Evolutionary conservation across 805 yeast species (phyloP).

Genomic region (Saccharomycopsis amapae): DNA sequence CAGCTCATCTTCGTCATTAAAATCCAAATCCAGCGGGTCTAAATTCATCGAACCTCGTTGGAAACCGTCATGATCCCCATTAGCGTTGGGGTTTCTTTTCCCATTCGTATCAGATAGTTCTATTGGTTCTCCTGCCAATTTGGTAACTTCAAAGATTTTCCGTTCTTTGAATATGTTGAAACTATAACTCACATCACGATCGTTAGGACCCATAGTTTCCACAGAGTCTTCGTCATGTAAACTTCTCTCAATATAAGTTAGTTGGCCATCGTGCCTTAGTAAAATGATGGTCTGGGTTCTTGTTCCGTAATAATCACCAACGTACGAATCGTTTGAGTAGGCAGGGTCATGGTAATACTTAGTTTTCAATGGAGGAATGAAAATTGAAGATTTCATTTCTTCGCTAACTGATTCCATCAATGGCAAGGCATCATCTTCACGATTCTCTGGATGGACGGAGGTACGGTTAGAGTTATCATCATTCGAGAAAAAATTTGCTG

Average conservation of each 20-base stretch:
- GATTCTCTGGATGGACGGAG: too few relatives aligned
- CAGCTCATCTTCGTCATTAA: not conserved
- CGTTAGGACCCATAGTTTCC: not conserved
- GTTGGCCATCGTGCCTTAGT: slow-evolving; percentile 41
- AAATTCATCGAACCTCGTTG: too few relatives aligned
- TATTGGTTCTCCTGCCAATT: not conserved
- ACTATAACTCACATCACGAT: not conserved
- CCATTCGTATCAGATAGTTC: not conserved
- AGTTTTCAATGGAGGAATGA: slow-evolving; percentile 57
- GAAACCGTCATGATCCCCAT: too few relatives aligned
- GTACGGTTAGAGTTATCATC: too few relatives aligned
- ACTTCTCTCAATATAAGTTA: slow-evolving; percentile 57
- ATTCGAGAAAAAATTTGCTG: too few relatives aligned
- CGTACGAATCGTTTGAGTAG: slow-evolving; percentile 23
- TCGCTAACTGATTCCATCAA: slow-evolving; percentile 29
- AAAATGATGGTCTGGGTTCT: slow-evolving; percentile 77
- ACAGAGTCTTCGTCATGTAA: slow-evolving; percentile 31
- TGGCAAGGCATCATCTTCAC: slow-evolving; percentile 3
- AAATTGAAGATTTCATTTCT: slow-evolving; percentile 51
- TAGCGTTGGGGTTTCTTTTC: too few relatives aligned
- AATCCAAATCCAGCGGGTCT: too few relatives aligned
- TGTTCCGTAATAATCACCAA: slow-evolving; percentile 71
- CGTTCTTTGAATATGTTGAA: slow-evolving; percentile 6
- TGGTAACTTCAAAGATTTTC: not conserved
- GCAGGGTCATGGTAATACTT: slow-evolving; percentile 25